These are phyloP conservation scores for Tillandsia leiboldiana DNA, from an alignment of 176 grass and related monocot genomes.

Conservation along the genomic window DNA sequence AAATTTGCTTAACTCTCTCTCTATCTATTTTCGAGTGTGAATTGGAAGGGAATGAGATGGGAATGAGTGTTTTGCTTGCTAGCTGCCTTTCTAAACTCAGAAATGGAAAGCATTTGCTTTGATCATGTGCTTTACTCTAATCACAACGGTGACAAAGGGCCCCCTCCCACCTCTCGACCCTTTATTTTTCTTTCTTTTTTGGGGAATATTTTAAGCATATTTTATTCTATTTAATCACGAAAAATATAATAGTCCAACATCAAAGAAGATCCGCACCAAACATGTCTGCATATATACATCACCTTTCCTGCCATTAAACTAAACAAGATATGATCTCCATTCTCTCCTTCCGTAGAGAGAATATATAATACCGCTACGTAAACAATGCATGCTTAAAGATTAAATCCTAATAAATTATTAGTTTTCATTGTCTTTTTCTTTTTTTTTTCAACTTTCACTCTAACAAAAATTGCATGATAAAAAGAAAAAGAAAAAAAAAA, in stretches of 20 bases:
- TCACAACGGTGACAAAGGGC: background rate
- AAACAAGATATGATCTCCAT: background rate
- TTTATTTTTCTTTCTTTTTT: background rate
- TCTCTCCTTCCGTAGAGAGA: background rate
- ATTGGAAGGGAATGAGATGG: background rate
- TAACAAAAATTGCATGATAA: background rate
- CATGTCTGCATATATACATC: background rate
- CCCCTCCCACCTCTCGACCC: background rate
- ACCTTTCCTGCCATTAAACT: background rate
- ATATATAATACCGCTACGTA: background rate
- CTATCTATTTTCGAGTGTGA: background rate
- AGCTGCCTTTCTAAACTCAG: background rate
- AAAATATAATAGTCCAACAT: background rate
- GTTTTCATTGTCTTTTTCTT: background rate
- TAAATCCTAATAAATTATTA: background rate
- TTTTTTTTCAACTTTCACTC: background rate
- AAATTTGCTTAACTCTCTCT: background rate
- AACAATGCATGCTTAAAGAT: background rate
- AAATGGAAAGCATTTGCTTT: background rate
- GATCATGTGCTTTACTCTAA: background rate
- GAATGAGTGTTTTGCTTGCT: background rate
- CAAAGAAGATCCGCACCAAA: background rate
- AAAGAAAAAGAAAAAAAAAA: background rate
- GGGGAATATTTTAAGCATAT: background rate
- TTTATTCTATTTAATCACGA: background rate